These are phyloP conservation scores for Typha latifolia DNA, from an alignment of 176 grass and related monocot genomes.

Conservation along the genomic window DNA sequence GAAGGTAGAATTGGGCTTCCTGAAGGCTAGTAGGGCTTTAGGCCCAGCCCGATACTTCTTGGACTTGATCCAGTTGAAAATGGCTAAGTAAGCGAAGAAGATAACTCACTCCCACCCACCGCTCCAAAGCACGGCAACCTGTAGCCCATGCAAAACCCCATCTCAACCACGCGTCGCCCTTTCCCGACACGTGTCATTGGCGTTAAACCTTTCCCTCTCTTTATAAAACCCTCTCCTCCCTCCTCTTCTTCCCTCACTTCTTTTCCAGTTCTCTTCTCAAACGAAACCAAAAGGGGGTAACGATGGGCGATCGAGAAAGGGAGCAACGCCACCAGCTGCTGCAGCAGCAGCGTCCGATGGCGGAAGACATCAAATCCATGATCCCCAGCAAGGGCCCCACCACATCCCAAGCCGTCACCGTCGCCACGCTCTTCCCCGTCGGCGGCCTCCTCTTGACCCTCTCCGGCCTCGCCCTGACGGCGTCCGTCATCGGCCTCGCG, in stretches of 20 bases:
- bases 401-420: conserved; percentile 68
- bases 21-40: too few species aligned
- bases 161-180: conserved; percentile 37
- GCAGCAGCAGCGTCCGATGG: not conserved
- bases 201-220: not conserved
- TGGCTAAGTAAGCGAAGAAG: too few species aligned
- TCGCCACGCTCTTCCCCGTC: conserved; percentile 75
- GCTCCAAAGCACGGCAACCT: conserved; percentile 3
- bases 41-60: too few species aligned
- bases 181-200: conserved; percentile 47
- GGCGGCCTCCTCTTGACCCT: conserved; percentile 65
- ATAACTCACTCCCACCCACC: too few species aligned
- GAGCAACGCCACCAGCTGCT: conserved; percentile 8
- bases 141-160: conserved; percentile 40
- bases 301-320: conserved; percentile 48
- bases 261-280: not conserved
- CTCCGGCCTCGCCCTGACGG: conserved; percentile 48
- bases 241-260: not conserved
- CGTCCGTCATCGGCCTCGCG: conserved; percentile 52
- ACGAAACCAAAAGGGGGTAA: not conserved
- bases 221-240: not conserved
- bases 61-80: too few species aligned
- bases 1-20: too few species aligned
- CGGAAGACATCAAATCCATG: conserved; percentile 40
- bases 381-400: conserved; percentile 52